A percentile compares a stretch with the other conserved stretches of the same genome.
phyloP scores from a whole-genome alignment of 1,284 basidiomycete species.

The Leccinum proximum region DNA sequence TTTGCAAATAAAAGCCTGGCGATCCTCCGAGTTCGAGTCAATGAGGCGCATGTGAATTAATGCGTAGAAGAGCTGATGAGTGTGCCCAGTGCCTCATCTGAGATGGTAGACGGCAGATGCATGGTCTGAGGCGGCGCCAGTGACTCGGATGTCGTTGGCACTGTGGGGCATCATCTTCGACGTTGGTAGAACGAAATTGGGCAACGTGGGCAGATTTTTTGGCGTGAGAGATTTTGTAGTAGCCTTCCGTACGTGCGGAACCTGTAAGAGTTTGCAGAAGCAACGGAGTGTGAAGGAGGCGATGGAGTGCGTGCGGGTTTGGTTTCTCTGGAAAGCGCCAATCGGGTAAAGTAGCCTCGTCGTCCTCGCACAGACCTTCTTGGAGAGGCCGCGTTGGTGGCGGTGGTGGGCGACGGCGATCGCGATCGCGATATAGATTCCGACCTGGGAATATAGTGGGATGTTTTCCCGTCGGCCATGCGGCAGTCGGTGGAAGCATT shows the following conservation, averaged over 20 bases:
- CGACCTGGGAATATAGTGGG: too few species aligned
- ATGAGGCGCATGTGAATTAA: constrained; percentile 30
- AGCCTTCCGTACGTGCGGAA: constrained; percentile 90
- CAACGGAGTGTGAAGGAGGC: constrained; percentile 33
- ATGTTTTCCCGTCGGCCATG: too few species aligned
- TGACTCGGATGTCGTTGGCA: too few species aligned
- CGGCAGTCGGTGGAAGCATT: too few species aligned
- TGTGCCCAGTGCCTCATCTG: too few species aligned
- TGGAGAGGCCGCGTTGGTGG: constrained; percentile 46
- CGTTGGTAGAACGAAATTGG: constrained; percentile 55
- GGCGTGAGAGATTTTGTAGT: constrained; percentile 90
- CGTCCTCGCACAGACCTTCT: constrained; percentile 73
- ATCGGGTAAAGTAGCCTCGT: constrained; percentile 87
- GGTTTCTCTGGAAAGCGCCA: constrained; percentile 46
- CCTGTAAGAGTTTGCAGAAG: constrained; percentile 70
- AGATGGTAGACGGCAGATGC: too few species aligned
- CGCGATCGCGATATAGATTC: too few species aligned
- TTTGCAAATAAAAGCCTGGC: constrained; percentile 31
- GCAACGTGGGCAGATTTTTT: constrained; percentile 91
- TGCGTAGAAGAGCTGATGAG: constrained; percentile 16
- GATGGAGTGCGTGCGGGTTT: constrained; percentile 24
- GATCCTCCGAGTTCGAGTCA: constrained; percentile 27
- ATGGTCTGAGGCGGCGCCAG: too few species aligned
- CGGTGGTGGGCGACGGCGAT: constrained; percentile 21
- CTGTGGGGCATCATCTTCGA: constrained; percentile 24